Evolutionary conservation across 768 basidiomycete species (phyloP), one percentile per base, ranked within the genome.

Genomic region (Pisolithus sp.): DNA sequence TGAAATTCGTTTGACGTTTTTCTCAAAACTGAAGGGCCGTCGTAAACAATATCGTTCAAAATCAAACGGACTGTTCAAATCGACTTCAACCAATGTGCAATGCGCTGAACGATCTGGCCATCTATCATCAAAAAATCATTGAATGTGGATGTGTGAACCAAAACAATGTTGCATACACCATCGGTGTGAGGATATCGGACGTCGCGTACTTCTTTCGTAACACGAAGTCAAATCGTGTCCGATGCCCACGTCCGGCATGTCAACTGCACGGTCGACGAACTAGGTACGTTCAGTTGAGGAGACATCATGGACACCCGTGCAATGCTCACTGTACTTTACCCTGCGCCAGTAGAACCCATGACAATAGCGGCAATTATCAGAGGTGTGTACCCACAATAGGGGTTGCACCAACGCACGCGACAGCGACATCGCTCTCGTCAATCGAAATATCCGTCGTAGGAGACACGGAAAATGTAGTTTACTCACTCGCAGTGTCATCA

Each of bases 1-100:
- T n/a, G 43, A 24, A 8, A 45, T 45, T 6, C 43, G 26, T 42
- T 62, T 65, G 34, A 62, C 53, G 0, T 57, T 53, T 6, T 56
- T 41, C 48, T 59, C 53, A 40, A 68, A 67, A 34, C 70, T 69
- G 42, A 9, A 49, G 24, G 24, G 2, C 36, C 0, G 34, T 37
- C 5, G 23, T 46, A 21, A 38, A 49, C 15, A 4, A 23, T 3
- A 15, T 15, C 20, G 12, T 24, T 46, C 24, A n/a, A 17, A 15
- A 26, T 53, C 38, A 10, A 36, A 23, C 13, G 12, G 13, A 18
- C 15, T 39, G 43, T 57, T 48, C 50, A 68, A 67, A 59, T 65
- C 48, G 50, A 39, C 17, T 55, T 50, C 42, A 69, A 52, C 67
- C 67, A 68, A 4, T 52, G 43, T 7, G 61, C 52, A 30, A 71